Evolutionary conservation across 805 yeast species (phyloP).

Genomic region (Cyberlindnera mrakii): DNA sequence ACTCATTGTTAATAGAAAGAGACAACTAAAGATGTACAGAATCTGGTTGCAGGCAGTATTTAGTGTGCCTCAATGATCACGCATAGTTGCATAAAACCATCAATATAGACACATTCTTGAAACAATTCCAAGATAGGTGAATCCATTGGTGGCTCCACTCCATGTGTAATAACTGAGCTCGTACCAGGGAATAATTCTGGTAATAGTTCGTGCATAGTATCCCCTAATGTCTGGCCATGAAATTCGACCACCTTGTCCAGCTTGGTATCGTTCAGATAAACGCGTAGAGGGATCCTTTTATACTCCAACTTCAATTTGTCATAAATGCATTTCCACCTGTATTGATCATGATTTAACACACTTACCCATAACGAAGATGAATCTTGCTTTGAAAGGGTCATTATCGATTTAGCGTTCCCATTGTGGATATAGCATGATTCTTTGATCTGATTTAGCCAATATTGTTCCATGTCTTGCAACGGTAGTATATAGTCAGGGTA

Average conservation of each 20-base stretch:
- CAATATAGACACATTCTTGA: conserved; percentile 41
- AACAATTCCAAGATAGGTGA: conserved; percentile 43
- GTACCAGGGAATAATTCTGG: conserved; percentile 42
- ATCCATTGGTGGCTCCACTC: conserved; percentile 41
- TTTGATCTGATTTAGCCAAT: conserved; percentile 75
- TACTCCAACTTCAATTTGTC: not conserved
- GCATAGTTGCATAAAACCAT: conserved; percentile 53
- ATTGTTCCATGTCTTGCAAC: conserved; percentile 33
- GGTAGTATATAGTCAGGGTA: conserved; percentile 43
- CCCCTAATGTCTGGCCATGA: conserved; percentile 27
- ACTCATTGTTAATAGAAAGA: conserved; percentile 84
- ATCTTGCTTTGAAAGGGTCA: conserved; percentile 64
- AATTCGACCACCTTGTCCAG: not conserved
- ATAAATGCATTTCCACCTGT: conserved; percentile 11
- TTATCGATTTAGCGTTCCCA: conserved; percentile 75
- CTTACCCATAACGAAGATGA: conserved; percentile 54
- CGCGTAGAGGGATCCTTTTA: not conserved
- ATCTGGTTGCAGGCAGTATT: conserved; percentile 96
- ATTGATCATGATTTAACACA: conserved; percentile 31
- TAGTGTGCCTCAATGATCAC: conserved; percentile 28
- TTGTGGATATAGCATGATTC: conserved; percentile 72
- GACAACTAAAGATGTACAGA: conserved; percentile 90
- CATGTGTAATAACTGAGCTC: conserved; percentile 50
- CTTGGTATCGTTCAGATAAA: conserved; percentile 1
- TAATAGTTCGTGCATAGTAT: conserved; percentile 31